Evolutionary conservation across 495 filamentous ascomycete species (phyloP), one percentile per base, ranked within the genome.

Genomic region (Daldinia loculata): DNA sequence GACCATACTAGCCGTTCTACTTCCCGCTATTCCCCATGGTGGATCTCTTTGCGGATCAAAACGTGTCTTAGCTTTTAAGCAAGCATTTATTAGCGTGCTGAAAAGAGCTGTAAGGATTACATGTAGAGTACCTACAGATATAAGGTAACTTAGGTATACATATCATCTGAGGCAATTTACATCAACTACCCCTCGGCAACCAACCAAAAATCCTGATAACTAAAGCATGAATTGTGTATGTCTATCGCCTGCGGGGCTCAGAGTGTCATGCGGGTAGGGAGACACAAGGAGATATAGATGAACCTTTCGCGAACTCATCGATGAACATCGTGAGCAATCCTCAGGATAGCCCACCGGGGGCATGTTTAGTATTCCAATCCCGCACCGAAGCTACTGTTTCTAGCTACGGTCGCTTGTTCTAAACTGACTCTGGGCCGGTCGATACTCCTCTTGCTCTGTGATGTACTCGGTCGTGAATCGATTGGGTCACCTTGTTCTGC

Each of bases 381-480:
- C n/a, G 73, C 79, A 43, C 81, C 78, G 60, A 82, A 83, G 59
- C 83, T 84, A 74, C 77, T 80, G 62, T 80, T 83, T 63, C 83
- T 76, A 43, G 80, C 82, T 62, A 80, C 41, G 6, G 80, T 79
- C 5, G 83, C 83, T 61, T 78, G 74, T 38, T 84, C 81, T 56
- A 81, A 61, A 61, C 82, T 84, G 29, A 76, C 77, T 48, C 82
- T 67, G 27, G 82, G 75, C 38, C 74, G 68, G 63, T 73, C 69
- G 22, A 76, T 26, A 58, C 76, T 78, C 15, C 48, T 71, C 65
- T 75, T 80, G 66, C 77, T 80, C 69, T 61, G 50, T 36, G 67
- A 76, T 69, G 62, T 77, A 36, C 71, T 58, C 9, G 76, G 69
- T n/a, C 74, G 70, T 41, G 71, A 72, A 60, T 41, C 52, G 34